Percentiles rank a stretch among this genome's conserved stretches.
Conservation (phyloP, 345 rosid species). For the Murraya paniculata region DNA sequence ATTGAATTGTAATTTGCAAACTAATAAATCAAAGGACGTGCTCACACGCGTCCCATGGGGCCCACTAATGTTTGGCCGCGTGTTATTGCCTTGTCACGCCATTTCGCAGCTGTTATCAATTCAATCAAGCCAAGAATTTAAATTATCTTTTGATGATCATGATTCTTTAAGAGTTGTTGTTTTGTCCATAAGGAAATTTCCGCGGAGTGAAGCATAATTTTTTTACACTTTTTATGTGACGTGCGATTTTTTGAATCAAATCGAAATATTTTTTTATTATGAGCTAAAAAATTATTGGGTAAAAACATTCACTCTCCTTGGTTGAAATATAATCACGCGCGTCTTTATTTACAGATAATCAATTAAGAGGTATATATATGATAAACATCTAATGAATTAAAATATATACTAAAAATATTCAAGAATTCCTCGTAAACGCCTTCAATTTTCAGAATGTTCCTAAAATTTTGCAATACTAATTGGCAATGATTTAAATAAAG, state of each 20-base stretch:
- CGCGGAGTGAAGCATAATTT: no score
- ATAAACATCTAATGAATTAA: no score
- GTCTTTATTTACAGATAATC: no score
- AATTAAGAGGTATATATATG: no score
- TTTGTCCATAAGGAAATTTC: not conserved
- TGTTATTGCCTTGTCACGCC: not conserved
- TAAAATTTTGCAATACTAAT: not conserved
- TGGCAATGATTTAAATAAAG: no score
- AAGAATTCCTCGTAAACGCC: not conserved
- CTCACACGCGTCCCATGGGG: not conserved
- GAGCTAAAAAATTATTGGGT: no score
- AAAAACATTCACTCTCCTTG: no score
- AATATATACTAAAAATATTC: no score
- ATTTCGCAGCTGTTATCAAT: conserved; percentile 7
- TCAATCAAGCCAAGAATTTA: not conserved
- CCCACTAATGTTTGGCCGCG: not conserved
- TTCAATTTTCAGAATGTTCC: not conserved
- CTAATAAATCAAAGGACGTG: not conserved
- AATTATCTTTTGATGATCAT: not conserved
- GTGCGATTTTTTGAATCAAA: no score
- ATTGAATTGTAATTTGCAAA: not conserved
- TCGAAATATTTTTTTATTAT: no score
- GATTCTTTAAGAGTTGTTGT: not conserved
- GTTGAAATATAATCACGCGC: no score
- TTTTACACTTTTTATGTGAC: no score